Evolutionary conservation across 495 filamentous ascomycete species (phyloP).

Genomic region (Aspergillus olivimuriae): DNA sequence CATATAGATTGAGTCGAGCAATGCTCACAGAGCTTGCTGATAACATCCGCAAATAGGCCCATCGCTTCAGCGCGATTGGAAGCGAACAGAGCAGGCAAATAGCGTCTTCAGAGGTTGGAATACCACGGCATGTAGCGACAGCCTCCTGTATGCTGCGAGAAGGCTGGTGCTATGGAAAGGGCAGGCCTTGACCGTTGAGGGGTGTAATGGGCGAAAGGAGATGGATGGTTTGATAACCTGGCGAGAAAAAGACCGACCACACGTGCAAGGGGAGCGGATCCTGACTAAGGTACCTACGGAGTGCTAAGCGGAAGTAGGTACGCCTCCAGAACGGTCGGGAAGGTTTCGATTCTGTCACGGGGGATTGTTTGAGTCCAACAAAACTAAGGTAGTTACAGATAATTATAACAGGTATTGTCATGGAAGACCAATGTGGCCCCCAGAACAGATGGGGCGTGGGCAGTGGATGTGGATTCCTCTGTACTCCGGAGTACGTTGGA

Average conservation of each 20-base stretch:
- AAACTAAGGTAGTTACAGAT: neutral
- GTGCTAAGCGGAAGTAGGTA: neutral
- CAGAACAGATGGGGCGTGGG: too few relatives aligned
- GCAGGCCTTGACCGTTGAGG: neutral
- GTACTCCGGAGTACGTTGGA: too few relatives aligned
- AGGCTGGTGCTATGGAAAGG: neutral
- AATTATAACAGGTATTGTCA: too few relatives aligned
- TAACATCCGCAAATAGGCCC: constrained; percentile 33
- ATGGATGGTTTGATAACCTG: too few relatives aligned
- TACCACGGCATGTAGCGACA: neutral
- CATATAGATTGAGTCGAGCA: constrained; percentile 34
- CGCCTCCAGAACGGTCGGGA: neutral
- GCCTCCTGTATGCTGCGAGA: neutral
- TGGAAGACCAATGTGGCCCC: too few relatives aligned
- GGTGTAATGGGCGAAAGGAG: neutral
- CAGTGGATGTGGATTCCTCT: too few relatives aligned
- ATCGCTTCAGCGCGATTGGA: too few relatives aligned
- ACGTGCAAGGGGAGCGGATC: neutral
- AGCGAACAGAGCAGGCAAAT: too few relatives aligned
- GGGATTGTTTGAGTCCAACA: neutral
- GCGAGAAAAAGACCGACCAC: neutral
- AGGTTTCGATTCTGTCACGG: neutral
- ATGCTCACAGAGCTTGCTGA: constrained; percentile 32
- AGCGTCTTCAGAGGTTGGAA: too few relatives aligned
- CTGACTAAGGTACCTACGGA: neutral